Conservation (phyloP, 1,284 basidiomycete species). For the Hypsizygus ulmarius region DNA sequence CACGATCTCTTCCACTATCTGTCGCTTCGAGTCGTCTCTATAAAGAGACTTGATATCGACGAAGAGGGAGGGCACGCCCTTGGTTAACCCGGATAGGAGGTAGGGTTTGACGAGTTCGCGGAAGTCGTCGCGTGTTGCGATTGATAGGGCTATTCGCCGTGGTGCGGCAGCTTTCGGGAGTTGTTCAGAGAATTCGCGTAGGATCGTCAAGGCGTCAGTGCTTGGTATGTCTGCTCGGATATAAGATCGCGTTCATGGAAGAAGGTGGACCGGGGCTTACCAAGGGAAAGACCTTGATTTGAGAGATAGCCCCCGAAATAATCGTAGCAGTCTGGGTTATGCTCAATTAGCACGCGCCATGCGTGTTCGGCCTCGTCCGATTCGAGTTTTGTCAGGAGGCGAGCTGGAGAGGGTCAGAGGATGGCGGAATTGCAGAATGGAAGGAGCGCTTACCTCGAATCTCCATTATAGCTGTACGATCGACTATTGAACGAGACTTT, state of each 20-base stretch:
- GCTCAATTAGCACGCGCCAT: constrained; percentile 79
- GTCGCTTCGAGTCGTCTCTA: constrained; percentile 58
- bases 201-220: constrained; percentile 52
- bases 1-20: constrained; percentile 70
- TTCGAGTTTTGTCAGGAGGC: constrained; percentile 65
- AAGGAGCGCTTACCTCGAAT: constrained; percentile 53
- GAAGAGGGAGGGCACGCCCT: constrained; percentile 94
- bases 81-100: constrained; percentile 69
- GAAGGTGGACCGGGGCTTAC: constrained; percentile 37
- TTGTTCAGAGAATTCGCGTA: constrained; percentile 60
- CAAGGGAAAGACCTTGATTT: constrained; percentile 64
- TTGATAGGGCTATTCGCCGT: constrained; percentile 65
- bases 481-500: constrained; percentile 65
- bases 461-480: constrained; percentile 71
- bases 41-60: constrained; percentile 92
- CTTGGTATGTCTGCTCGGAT: constrained; percentile 43
- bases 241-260: not conserved
- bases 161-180: constrained; percentile 75
- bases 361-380: constrained; percentile 72
- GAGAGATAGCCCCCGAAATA: constrained; percentile 79
- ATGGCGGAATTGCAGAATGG: constrained; percentile 13
- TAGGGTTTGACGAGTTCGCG: constrained; percentile 67
- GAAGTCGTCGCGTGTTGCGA: constrained; percentile 67
- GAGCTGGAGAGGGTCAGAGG: constrained; percentile 45
- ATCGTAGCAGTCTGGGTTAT: constrained; percentile 82